A percentile compares a stretch with the other conserved stretches of the same genome.
phyloP scores from a whole-genome alignment of 169 alveolate genomes.

The Plasmodium inui region DNA sequence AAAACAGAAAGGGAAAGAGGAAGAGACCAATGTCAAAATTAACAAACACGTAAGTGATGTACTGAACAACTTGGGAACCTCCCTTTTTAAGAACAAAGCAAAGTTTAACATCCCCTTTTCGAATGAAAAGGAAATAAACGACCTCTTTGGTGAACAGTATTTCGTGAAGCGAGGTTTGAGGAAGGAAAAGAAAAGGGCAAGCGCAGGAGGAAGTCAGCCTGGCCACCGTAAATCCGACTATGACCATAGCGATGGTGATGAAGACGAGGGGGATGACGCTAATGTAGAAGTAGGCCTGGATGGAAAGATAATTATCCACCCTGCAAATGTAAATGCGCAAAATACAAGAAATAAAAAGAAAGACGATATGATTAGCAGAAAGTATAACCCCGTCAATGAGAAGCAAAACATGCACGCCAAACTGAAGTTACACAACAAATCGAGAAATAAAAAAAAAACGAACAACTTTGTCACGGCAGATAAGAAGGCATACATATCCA shows the following conservation, averaged over 20 bases:
- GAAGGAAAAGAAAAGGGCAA: constrained; percentile 15
- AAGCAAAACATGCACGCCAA: constrained; percentile 45
- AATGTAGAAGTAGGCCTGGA: constrained; percentile 30
- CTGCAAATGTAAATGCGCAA: neutral
- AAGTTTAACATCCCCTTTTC: constrained; percentile 14
- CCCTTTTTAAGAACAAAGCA: constrained; percentile 10
- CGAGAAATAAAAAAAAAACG: constrained; percentile 11
- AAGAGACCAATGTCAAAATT: neutral
- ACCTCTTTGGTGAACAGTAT: constrained; percentile 50
- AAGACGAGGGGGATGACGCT: constrained; percentile 20
- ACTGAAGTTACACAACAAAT: constrained; percentile 3
- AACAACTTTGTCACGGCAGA: constrained; percentile 46
- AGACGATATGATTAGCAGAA: constrained; percentile 16
- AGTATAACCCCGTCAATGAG: constrained; percentile 31
- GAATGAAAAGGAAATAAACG: constrained; percentile 51
- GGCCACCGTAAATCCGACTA: neutral
- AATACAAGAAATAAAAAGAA: constrained; percentile 17
- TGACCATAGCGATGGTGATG: neutral
- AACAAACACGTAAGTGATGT: constrained; percentile 12
- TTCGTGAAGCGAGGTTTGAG: constrained; percentile 30
- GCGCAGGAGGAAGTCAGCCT: constrained; percentile 13
- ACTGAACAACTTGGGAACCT: constrained; percentile 15
- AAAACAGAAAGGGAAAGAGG: neutral
- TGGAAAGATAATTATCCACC: constrained; percentile 59
- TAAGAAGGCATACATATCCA: constrained; percentile 62